Evolutionary conservation across 768 basidiomycete genomes (phyloP).

Genomic region (Suillus fuscotomentosus): DNA sequence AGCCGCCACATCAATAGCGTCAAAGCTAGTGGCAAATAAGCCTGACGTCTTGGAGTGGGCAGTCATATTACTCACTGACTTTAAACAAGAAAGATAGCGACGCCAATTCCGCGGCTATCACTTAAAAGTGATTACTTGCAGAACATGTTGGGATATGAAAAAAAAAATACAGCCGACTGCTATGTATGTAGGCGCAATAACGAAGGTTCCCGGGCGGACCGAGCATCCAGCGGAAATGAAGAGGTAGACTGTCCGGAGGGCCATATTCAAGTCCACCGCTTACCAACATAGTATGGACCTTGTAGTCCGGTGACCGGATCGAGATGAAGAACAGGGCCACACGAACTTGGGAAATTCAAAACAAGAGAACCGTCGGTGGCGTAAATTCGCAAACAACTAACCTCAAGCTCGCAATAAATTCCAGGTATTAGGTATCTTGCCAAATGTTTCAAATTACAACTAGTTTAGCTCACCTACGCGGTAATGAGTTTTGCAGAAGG

Average conservation of each 20-base stretch:
- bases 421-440: neutral
- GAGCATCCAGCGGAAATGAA: neutral
- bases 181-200: neutral
- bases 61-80: neutral
- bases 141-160: neutral
- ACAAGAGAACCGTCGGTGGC: neutral
- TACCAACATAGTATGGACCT: neutral
- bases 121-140: neutral
- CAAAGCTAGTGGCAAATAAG: neutral
- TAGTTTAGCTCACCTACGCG: neutral
- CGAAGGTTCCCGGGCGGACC: neutral
- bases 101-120: neutral
- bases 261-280: neutral
- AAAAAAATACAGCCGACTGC: neutral
- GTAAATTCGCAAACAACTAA: neutral
- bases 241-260: neutral
- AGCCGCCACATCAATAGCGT: neutral
- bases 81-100: neutral
- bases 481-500: neutral
- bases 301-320: neutral
- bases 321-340: neutral
- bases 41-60: neutral
- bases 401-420: neutral
- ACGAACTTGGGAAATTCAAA: conserved; percentile 1
- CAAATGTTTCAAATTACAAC: neutral